Percentiles rank a stretch among this genome's conserved stretches.
These are phyloP conservation scores for Penicillium thymicola DNA, from an alignment of 2,329 filamentous ascomycete genomes.

Conservation along the genomic window DNA sequence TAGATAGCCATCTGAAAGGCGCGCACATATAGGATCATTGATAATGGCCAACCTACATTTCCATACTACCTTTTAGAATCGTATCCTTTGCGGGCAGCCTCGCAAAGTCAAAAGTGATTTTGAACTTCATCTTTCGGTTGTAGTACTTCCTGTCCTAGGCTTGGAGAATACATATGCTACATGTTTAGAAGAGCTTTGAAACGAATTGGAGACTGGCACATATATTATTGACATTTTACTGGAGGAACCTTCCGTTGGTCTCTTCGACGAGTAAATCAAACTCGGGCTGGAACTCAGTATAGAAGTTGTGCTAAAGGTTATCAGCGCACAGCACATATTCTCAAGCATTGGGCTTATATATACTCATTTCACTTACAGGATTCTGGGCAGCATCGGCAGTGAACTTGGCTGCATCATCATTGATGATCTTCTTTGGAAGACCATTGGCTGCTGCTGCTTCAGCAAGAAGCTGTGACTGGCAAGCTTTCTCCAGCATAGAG, in stretches of 20 bases:
- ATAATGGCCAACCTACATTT: neutral
- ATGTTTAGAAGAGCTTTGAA: neutral
- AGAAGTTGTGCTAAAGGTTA: constrained; percentile 35
- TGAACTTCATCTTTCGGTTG: neutral
- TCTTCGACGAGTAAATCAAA: constrained; percentile 40
- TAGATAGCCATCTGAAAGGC: neutral
- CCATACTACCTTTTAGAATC: neutral
- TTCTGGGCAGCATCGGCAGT: constrained; percentile 38
- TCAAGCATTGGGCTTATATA: neutral
- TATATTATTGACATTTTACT: neutral
- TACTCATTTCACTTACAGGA: constrained; percentile 24
- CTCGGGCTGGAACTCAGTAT: constrained; percentile 41
- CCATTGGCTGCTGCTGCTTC: constrained; percentile 43
- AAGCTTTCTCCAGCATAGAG: constrained; percentile 42
- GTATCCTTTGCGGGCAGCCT: neutral
- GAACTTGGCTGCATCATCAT: constrained; percentile 33
- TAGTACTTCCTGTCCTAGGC: neutral
- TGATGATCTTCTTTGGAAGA: constrained; percentile 35
- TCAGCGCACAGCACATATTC: constrained; percentile 8
- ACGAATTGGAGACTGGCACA: neutral
- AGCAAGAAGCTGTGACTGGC: constrained; percentile 41
- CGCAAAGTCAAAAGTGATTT: neutral
- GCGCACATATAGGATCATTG: neutral
- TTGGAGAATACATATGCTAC: neutral
- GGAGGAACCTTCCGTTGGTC: constrained; percentile 34